Base-by-base conservation (phyloP, 148 eudicot species). In the Spergularia marina region DNA sequence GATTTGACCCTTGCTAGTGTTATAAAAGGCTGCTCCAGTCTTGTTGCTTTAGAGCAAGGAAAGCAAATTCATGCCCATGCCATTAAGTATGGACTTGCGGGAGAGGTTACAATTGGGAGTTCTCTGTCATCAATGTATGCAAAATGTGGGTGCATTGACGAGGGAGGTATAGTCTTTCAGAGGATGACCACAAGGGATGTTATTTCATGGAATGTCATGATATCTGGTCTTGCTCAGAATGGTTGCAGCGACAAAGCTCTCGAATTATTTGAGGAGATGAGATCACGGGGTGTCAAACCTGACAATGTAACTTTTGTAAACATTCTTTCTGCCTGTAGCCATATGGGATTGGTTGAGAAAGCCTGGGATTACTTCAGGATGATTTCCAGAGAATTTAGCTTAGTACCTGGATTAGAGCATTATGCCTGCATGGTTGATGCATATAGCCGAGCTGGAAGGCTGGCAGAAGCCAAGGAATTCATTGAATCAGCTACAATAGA, bases 401-500 rank as follows among this genome's bases (percentile, higher is more conserved):
- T 86, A 67, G 76, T 39, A 55, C 89, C 87, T 21, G 76, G 75
- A 74, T 68, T 86, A 74, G 91, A 88, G 80, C 91, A 88, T 73
- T 85, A 88, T 79, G 88, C 91, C 7, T 88, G 89, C 54, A 86
- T 88, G 88, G 89, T 86, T 79, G 89, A 88, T 82, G 77, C 84
- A 52, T 71, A 86, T 73, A 88, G 89, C 67, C 89, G 89, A 59
- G 89, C 89, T 63, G 91, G 91, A 44, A 84, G 75, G 80, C 81
- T 88, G 23, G 51, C 44, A 44, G 89, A 88, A 81, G 91, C 91
- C 10, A 86, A 86, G 78, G 84, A 83, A 51, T 81, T 88, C 61
- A 86, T 88, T 11, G 86, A 86, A 74, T 79, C 88, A 20, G 68
- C 82, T 53, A 80, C 74, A 44, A 34, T 83, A 39, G 88, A 86